Evolutionary conservation across 352 stramenopile genomes (phyloP).

Genomic region (Globisporangium cystogenes): DNA sequence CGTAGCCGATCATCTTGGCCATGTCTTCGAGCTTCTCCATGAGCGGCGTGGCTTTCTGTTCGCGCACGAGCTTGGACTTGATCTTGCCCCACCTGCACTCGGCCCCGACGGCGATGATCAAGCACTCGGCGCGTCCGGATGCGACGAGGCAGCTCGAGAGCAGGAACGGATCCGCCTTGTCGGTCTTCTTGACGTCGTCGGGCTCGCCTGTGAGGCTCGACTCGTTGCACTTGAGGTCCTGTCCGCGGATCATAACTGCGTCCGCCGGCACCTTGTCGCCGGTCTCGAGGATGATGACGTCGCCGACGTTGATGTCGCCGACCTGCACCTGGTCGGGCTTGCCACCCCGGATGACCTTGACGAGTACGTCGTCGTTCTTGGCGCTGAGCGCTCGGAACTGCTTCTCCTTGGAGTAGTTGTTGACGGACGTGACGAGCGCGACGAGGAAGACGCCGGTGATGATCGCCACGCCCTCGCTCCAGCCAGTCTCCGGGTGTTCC

Average conservation of each 20-base stretch:
- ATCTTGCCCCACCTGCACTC: constrained; percentile 89
- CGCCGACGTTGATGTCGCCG: constrained; percentile 67
- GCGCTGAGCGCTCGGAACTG: constrained; percentile 85
- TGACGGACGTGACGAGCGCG: constrained; percentile 92
- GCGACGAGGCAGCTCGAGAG: constrained; percentile 84
- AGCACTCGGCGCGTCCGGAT: constrained; percentile 61
- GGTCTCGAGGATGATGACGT: constrained; percentile 91
- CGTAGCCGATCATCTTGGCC: constrained; percentile 87
- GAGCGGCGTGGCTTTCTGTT: constrained; percentile 87
- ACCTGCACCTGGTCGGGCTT: constrained; percentile 67
- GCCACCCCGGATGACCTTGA: constrained; percentile 73
- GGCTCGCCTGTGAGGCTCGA: constrained; percentile 95
- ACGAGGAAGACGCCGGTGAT: constrained; percentile 92
- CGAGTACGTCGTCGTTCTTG: constrained; percentile 85
- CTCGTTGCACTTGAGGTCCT: constrained; percentile 95
- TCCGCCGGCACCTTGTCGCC: constrained; percentile 95
- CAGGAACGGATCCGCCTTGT: constrained; percentile 70
- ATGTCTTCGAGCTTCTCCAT: constrained; percentile 92
- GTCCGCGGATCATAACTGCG: constrained; percentile 87
- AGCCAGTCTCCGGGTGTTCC: constrained; percentile 77
- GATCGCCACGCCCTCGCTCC: constrained; percentile 95
- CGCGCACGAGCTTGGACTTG: constrained; percentile 85
- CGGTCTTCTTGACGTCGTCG: constrained; percentile 88
- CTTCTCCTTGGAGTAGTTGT: constrained; percentile 95
- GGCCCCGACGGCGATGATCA: constrained; percentile 79